Evolutionary conservation across 345 rosid species (phyloP).

Genomic region (Eucalyptus dawsonii): DNA sequence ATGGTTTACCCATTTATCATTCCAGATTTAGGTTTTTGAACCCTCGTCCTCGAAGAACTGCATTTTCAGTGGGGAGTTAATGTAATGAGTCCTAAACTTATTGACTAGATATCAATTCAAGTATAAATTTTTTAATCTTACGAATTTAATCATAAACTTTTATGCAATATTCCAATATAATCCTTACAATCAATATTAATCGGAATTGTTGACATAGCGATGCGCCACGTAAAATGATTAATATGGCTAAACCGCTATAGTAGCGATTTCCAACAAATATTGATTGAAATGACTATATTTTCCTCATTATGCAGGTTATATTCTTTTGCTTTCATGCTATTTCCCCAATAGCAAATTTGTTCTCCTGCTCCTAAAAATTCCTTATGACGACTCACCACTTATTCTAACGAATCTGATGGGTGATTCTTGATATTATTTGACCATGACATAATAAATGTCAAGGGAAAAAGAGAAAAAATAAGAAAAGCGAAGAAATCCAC

Average conservation of each 20-base stretch:
- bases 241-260: rapidly evolving
- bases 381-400: neutral
- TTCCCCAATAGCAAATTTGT: neutral
- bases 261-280: rapidly evolving
- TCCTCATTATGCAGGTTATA: neutral
- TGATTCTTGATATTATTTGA: neutral
- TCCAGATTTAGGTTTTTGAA: neutral
- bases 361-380: neutral
- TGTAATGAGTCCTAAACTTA: neutral
- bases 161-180: neutral
- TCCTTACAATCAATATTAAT: neutral
- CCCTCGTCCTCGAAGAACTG: neutral
- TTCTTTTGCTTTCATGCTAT: neutral
- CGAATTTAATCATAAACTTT: rapidly evolving
- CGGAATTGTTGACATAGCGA: rapidly evolving
- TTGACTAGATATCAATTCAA: neutral
- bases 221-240: neutral
- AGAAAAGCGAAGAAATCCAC: neutral
- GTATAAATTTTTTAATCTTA: neutral
- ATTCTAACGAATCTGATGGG: neutral
- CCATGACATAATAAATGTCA: neutral
- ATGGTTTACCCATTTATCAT: neutral
- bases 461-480: neutral
- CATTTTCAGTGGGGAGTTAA: neutral
- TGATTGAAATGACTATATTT: neutral